phyloP scores from a whole-genome alignment of 169 alveolate species.

The Plasmodium billcollinsi region DNA sequence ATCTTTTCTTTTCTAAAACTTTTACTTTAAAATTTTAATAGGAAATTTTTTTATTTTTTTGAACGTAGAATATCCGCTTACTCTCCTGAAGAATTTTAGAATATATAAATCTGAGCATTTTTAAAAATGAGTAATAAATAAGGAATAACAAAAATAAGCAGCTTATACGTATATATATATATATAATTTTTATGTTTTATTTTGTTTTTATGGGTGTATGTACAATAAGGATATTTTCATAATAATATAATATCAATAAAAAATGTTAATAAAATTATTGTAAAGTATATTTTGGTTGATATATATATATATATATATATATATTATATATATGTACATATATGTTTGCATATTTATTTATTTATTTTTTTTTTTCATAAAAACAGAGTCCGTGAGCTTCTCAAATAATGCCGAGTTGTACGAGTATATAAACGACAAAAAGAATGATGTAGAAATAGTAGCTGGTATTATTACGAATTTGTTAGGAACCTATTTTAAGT shows the following conservation, averaged over 20 bases:
- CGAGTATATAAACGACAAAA: background rate
- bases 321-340: no score
- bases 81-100: conserved; percentile 15
- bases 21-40: no score
- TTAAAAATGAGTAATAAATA: no score
- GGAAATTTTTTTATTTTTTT: conserved; percentile 2
- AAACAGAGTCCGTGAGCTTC: background rate
- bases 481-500: conserved; percentile 49
- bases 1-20: background rate
- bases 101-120: conserved; percentile 1
- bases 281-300: no score
- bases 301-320: no score
- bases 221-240: no score
- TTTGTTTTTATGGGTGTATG: no score
- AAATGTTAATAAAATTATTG: no score
- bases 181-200: no score
- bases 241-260: no score
- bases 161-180: no score
- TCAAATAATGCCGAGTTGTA: background rate
- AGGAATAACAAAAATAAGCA: conserved; percentile 28
- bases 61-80: background rate
- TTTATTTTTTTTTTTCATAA: background rate
- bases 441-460: conserved; percentile 29
- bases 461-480: conserved; percentile 64
- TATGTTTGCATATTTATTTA: no score